These are phyloP conservation scores for Ophiostoma angusticollis DNA, from an alignment of 2,329 filamentous ascomycete genomes.

Conservation along the genomic window DNA sequence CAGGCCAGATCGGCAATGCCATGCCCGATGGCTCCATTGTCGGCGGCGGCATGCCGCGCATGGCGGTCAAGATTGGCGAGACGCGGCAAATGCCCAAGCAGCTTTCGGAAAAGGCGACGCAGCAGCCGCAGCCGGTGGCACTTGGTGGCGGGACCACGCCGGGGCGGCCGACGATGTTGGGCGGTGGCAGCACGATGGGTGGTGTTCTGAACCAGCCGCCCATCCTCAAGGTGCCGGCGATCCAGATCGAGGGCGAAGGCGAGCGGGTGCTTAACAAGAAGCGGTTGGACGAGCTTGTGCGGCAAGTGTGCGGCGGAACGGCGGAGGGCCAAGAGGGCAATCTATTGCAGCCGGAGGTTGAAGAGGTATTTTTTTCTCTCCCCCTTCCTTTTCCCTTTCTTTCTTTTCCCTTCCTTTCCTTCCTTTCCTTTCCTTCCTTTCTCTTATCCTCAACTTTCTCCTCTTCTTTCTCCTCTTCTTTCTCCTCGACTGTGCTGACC, in stretches of 20 bases:
- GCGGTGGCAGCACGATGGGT: constrained; percentile 61
- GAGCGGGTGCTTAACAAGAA: constrained; percentile 95
- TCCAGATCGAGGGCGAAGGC: constrained; percentile 80
- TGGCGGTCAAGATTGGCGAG: constrained; percentile 28
- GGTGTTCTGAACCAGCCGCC: constrained; percentile 83
- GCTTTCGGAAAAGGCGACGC: constrained; percentile 53
- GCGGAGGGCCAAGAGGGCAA: constrained; percentile 62
- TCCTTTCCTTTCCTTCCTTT: constrained; percentile 2
- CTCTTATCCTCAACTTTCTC: too few species aligned
- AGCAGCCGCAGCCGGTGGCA: constrained; percentile 59
- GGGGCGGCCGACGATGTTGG: constrained; percentile 70
- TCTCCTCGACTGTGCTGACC: constrained; percentile 11
- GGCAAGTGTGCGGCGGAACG: constrained; percentile 78
- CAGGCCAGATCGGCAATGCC: constrained; percentile 7
- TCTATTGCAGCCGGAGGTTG: constrained; percentile 77
- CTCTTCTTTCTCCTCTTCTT: constrained; percentile 1
- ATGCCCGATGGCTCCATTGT: too few species aligned
- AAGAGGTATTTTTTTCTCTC: constrained; percentile 55
- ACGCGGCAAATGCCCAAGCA: constrained; percentile 78
- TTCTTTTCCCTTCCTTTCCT: not conserved
- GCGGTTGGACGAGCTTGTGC: constrained; percentile 88
- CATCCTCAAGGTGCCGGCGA: constrained; percentile 66
- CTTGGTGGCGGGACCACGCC: constrained; percentile 49
- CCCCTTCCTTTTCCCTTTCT: not conserved
- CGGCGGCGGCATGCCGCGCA: too few species aligned